phyloP scores from a whole-genome alignment of 108 stramenopile species.

The Fragilaria radians region DNA sequence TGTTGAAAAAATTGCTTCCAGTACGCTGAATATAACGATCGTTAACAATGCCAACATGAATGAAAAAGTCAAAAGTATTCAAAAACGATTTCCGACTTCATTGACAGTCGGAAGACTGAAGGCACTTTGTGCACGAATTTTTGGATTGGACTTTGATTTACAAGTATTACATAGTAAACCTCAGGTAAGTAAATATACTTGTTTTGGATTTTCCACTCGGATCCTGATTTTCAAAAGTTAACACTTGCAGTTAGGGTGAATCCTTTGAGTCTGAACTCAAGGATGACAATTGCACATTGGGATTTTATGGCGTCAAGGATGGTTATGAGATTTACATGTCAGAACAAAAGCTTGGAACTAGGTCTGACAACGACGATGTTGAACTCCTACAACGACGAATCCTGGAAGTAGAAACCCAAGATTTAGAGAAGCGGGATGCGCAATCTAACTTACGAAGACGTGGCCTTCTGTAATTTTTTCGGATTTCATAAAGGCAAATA shows the following conservation, averaged over 20 bases:
- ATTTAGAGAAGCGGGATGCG: not conserved
- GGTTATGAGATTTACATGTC: constrained; percentile 83
- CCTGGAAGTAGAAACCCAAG: not conserved
- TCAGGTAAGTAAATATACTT: constrained; percentile 28
- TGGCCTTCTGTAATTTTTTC: too few species aligned
- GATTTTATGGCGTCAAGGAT: constrained; percentile 82
- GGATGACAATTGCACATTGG: constrained; percentile 57
- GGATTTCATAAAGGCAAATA: too few species aligned
- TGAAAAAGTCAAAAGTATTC: constrained; percentile 65
- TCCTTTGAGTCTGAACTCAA: constrained; percentile 68
- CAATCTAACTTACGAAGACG: not conserved
- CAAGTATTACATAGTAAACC: constrained; percentile 62
- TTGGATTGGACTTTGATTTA: constrained; percentile 71
- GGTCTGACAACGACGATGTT: not conserved
- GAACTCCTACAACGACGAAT: not conserved
- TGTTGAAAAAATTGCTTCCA: constrained; percentile 24
- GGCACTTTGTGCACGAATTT: constrained; percentile 65
- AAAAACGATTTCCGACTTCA: constrained; percentile 57
- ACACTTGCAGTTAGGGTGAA: constrained; percentile 21
- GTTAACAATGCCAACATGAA: constrained; percentile 62
- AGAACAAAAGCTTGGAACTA: constrained; percentile 36
- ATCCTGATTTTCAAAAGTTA: not conserved
- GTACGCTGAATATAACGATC: constrained; percentile 65
- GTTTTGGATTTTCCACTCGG: not conserved
- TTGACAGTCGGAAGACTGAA: constrained; percentile 74